phyloP scores from a whole-genome alignment of 345 rosid species.

The Boechera stricta region DNA sequence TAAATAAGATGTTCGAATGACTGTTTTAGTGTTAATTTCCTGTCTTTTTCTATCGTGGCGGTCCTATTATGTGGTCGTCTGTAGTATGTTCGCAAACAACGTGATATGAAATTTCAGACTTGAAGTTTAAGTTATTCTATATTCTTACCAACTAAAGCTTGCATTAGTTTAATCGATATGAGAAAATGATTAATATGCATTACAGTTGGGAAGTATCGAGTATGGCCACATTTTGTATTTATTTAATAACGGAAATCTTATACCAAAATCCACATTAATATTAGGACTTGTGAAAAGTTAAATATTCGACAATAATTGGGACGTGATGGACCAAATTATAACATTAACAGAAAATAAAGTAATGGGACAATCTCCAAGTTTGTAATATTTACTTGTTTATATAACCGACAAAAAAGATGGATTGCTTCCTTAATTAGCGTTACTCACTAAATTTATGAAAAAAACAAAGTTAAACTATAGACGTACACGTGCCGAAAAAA shows the following conservation, averaged over 20 bases:
- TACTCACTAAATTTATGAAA: neutral
- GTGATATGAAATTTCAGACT: slow-evolving; percentile 27
- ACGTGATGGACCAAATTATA: neutral
- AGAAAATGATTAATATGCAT: neutral
- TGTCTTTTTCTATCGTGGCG: neutral
- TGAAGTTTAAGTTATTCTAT: slow-evolving; percentile 13
- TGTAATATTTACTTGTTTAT: neutral
- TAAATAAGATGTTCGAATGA: slow-evolving; percentile 32
- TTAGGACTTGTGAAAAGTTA: neutral
- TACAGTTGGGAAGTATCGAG: slow-evolving; percentile 16
- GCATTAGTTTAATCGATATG: neutral
- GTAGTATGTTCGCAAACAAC: neutral
- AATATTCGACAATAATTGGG: neutral
- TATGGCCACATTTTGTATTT: neutral
- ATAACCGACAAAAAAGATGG: slow-evolving; percentile 9
- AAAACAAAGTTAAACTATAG: neutral
- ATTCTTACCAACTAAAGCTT: neutral
- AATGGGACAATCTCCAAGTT: slow-evolving; percentile 19
- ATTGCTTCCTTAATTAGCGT: neutral
- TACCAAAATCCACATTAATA: neutral
- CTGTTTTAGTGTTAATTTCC: slow-evolving; percentile 24
- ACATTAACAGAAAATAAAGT: neutral
- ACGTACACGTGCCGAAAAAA: neutral
- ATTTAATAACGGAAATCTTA: neutral
- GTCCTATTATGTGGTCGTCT: slow-evolving; percentile 19